These are phyloP conservation scores for Endoconidiophora polonica DNA, from an alignment of 2,329 filamentous ascomycete species.

Conservation along the genomic window DNA sequence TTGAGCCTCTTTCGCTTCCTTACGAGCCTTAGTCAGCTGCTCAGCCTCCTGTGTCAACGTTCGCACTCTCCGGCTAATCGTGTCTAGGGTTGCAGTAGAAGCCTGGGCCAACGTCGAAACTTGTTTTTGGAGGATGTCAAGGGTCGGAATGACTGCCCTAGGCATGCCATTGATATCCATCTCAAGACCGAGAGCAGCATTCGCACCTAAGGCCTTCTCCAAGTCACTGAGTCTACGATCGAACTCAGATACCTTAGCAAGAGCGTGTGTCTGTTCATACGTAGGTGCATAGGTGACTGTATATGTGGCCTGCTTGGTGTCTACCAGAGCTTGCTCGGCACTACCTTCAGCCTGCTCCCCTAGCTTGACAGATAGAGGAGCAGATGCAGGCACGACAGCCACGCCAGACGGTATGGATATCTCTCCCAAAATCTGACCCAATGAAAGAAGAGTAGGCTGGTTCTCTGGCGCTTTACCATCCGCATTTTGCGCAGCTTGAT, in stretches of 20 bases:
- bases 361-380: not conserved
- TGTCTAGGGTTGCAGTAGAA: constrained; percentile 56
- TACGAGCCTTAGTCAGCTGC: constrained; percentile 47
- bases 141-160: constrained; percentile 61
- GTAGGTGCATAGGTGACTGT: constrained; percentile 47
- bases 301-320: constrained; percentile 31
- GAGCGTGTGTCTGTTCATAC: constrained; percentile 51
- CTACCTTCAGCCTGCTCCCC: constrained; percentile 11
- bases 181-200: constrained; percentile 48
- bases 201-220: constrained; percentile 68
- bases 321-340: constrained; percentile 15
- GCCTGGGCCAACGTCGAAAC: constrained; percentile 58
- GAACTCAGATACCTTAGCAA: constrained; percentile 74
- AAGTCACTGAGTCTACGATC: constrained; percentile 64
- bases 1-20: constrained; percentile 43
- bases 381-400: constrained; percentile 2
- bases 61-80: constrained; percentile 51
- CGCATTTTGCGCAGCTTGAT: constrained; percentile 29
- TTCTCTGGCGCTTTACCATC: constrained; percentile 24
- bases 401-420: constrained; percentile 27
- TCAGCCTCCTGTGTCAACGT: constrained; percentile 58
- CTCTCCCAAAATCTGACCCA: constrained; percentile 57
- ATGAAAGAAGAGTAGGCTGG: constrained; percentile 44
- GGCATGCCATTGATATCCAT: constrained; percentile 38
- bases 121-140: constrained; percentile 67